Evolutionary conservation across 495 filamentous ascomycete species (phyloP).

Genomic region (Talaromyces thailandensis): DNA sequence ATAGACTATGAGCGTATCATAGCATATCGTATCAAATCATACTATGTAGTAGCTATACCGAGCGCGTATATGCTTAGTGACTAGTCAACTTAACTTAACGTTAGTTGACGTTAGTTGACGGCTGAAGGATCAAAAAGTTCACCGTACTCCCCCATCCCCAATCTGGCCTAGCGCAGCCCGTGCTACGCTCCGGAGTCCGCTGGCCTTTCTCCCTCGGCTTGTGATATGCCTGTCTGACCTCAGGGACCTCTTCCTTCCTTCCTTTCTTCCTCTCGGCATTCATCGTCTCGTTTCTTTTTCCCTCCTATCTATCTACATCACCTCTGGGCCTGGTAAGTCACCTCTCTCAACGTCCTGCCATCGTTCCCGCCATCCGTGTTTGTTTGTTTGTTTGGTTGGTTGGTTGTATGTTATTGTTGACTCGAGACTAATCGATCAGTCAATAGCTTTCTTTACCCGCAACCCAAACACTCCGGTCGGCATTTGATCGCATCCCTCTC

Average conservation of each 20-base stretch:
- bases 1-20: no score
- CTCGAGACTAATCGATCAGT: not conserved
- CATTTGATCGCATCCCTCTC: not conserved
- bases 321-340: not conserved
- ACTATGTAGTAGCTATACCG: no score
- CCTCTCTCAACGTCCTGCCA: not conserved
- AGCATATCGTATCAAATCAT: conserved; percentile 6
- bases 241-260: not conserved
- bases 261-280: conserved; percentile 9
- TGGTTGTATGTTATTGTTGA: no score
- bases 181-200: not conserved
- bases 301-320: not conserved
- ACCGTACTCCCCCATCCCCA: not conserved
- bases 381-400: not conserved
- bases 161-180: conserved; percentile 9
- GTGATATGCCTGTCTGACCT: not conserved
- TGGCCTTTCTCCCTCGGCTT: conserved; percentile 2
- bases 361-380: not conserved
- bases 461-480: not conserved
- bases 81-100: no score
- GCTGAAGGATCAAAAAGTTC: not conserved
- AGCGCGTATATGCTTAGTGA: no score
- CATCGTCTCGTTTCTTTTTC: not conserved
- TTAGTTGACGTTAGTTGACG: no score
- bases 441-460: not conserved